Evolutionary conservation across 139 green algal species (phyloP), one percentile per base, ranked within the genome.

Genomic region (Chlorella sp.): DNA sequence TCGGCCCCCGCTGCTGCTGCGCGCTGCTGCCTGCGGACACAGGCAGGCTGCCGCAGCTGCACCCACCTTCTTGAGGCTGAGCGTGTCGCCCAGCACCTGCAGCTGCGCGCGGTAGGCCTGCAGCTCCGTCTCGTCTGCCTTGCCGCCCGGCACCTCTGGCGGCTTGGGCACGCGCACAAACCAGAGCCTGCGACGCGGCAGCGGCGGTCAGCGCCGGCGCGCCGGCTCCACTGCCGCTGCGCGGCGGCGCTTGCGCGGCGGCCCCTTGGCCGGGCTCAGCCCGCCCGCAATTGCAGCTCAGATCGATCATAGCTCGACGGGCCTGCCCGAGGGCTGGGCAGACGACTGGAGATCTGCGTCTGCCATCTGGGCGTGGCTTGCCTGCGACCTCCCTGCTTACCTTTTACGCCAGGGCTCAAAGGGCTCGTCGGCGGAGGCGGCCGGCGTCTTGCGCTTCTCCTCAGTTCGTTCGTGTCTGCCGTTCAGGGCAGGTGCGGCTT

Each of bases 91-190:
- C 11, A 88, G 69, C 38, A 88, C 68, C 27, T 71, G 59, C 50
- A 79, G 25, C 43, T 87, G 82, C 12, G 72, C 67, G 23, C 66
- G 71, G 67, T 80, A 79, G 6, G 71, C 62, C 36, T 87, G 81
- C 29, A 85, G 58, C 67, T 88, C 83, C 43, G 72, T 46, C 46
- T 87, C 77, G 25, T 83, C 31, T 21, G 19, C 53, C 50, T 76
- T 78, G 29, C 77, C 25, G 1, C 69, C 38, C 0, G 45, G 55
- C 31, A 79, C 81, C 45, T 88, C 76, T 9, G 70, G 48, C n/a
- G 82, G 82, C n/a, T 76, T 82, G 46, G 83, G 83, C 65, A 87
- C 61, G 33, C 83, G 80, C 27, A 88, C 80, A 67, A 88, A 82
- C 76, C 79, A 88, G 19, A 88, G 41, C 48, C 83, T 83, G 70